These are phyloP conservation scores for Saccharomyces hybrid DNA, from an alignment of 1,139 yeast genomes.

Conservation along the genomic window DNA sequence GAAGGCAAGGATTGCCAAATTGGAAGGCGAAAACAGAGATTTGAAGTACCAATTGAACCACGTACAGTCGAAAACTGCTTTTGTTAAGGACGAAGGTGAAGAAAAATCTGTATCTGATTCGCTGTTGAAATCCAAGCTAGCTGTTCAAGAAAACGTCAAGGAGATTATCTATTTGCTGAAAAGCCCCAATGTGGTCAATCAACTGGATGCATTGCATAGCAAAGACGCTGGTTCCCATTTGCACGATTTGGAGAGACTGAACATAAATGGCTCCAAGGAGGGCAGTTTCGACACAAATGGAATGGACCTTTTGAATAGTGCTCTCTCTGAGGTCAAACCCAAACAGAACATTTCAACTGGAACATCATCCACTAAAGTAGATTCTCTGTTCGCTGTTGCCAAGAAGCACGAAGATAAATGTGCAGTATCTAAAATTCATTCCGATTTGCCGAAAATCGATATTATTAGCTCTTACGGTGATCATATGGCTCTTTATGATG, in stretches of 20 bases:
- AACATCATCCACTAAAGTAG: neutral
- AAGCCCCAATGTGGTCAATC: conserved; percentile 25
- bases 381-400: neutral
- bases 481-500: neutral
- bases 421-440: neutral
- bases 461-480: neutral
- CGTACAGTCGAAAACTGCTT: conserved; percentile 24
- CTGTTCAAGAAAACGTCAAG: conserved; percentile 31
- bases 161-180: conserved; percentile 33
- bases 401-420: neutral
- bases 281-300: neutral
- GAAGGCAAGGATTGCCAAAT: conserved; percentile 52
- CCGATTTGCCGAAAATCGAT: neutral
- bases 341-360: neutral
- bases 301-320: neutral
- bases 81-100: conserved; percentile 7
- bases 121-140: conserved; percentile 21
- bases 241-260: conserved; percentile 22
- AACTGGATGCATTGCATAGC: conserved; percentile 19
- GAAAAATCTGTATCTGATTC: conserved; percentile 1
- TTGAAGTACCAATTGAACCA: conserved; percentile 45
- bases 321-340: neutral
- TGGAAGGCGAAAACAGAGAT: conserved; percentile 56
- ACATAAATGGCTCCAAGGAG: conserved; percentile 2
- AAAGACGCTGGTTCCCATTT: conserved; percentile 17